A percentile compares a stretch with the other conserved stretches of the same genome.
Conservation (phyloP, 306 rosid genomes). For the Prinsepia uniflora region DNA sequence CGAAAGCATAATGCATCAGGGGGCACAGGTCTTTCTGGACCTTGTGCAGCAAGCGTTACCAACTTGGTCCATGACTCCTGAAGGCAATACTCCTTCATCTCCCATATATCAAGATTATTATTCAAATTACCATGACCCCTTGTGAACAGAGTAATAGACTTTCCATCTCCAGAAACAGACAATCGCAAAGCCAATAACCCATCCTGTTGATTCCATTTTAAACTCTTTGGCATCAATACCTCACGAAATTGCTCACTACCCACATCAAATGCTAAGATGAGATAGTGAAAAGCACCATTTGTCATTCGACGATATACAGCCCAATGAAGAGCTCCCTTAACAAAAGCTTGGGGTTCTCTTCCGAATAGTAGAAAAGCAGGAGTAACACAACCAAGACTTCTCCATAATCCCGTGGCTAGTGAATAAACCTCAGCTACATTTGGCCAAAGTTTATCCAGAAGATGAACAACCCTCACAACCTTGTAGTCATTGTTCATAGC, state of each 20-base stretch:
- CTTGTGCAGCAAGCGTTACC: not conserved
- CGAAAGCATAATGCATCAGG: not conserved
- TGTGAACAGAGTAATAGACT: not conserved
- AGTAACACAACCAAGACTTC: too few species aligned
- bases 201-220: too few species aligned
- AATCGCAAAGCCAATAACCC: not conserved
- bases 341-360: too few species aligned
- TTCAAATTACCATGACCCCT: too few species aligned
- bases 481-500: too few species aligned
- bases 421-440: too few species aligned
- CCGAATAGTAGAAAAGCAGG: too few species aligned
- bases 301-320: not conserved
- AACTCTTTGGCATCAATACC: not conserved
- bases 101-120: constrained; percentile 5
- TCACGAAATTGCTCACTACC: not conserved
- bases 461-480: too few species aligned
- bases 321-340: constrained; percentile 7
- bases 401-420: too few species aligned
- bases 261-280: not conserved
- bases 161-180: not conserved
- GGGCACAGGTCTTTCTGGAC: not conserved
- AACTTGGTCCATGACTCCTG: not conserved
- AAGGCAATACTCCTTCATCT: not conserved
- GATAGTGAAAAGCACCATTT: not conserved
- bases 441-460: too few species aligned